Base-by-base conservation (phyloP, 352 stramenopile species). In the Globisporangium polare region DNA sequence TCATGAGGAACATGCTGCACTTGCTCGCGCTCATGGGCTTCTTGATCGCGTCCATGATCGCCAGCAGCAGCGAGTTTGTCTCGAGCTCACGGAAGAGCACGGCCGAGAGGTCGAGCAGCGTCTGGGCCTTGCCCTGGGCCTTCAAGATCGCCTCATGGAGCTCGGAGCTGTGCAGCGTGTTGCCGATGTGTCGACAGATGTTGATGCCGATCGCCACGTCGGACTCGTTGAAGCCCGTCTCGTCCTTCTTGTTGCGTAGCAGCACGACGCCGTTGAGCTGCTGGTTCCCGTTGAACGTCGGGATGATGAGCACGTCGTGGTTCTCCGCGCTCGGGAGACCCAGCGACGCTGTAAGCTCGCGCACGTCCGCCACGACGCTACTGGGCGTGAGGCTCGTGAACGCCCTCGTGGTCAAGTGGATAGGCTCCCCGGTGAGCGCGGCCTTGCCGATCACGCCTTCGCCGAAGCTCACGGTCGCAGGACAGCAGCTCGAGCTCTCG, bases 1-100 rank as follows among this genome's bases (percentile, higher is more conserved):
- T 78, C 65, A 81, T 71, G 51, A 89, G 39, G 65, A 87, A 90
- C n/a, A 89, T 74, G 54, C 81, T 86, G 67, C 79, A 88, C 35
- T 87, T 79, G 60, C 57, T 66, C 26, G 72, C 72, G 45, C 69
- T 62, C 71, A 83, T 77, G n/a, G 72, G 72, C 61, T 69, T 72
- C 58, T 78, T 75, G 69, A 83, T 80, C n/a, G 68, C 68, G 39
- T 79, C 63, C 64, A 83, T 74, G 64, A 83, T 80, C 18, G 74
- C 75, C 0, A 85, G 53, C 17, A 91, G 57, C 53, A 91, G 66
- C 8, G 75, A 68, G 13, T 75, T 80, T 3, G 80, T 81, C 64
- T 91, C 78, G 0, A 89, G 68, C 47, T 89, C 80, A 18, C 76
- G 75, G 45, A 89, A 89, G 10, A 91, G 60, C 15, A 91, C 51